phyloP scores from a whole-genome alignment of 1,284 basidiomycete genomes.

The Cystobasidium slooffiae region DNA sequence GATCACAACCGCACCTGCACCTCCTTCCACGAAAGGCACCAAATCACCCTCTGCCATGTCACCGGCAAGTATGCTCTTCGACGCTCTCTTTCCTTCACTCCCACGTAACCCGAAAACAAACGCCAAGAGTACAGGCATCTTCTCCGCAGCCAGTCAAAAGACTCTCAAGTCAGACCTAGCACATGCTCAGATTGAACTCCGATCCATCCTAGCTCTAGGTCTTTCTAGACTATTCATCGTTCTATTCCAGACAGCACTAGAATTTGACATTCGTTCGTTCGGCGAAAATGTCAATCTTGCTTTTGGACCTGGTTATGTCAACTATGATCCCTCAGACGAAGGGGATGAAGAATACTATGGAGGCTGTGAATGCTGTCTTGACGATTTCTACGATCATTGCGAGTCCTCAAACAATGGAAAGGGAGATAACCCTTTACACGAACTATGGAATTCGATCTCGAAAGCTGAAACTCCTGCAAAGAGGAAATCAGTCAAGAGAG shows the following conservation, averaged over 20 bases:
- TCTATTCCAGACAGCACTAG: constrained; percentile 41
- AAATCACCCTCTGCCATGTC: constrained; percentile 22
- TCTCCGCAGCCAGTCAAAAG: constrained; percentile 8
- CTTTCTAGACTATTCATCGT: constrained; percentile 42
- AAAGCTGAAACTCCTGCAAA: constrained; percentile 9
- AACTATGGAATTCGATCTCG: constrained; percentile 34
- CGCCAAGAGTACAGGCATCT: not conserved
- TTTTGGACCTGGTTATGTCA: constrained; percentile 32
- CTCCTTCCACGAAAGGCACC: not conserved
- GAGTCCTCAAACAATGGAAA: constrained; percentile 2
- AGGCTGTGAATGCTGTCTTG: constrained; percentile 43
- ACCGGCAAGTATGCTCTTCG: constrained; percentile 39
- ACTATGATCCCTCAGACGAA: constrained; percentile 17
- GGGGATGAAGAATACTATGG: constrained; percentile 40
- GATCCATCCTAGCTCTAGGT: constrained; percentile 36
- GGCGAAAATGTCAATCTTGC: constrained; percentile 42
- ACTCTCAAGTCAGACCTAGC: constrained; percentile 14
- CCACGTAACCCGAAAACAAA: not conserved
- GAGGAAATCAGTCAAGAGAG: constrained; percentile 33
- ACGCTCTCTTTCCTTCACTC: constrained; percentile 35
- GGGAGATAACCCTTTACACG: constrained; percentile 33
- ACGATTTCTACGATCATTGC: constrained; percentile 30
- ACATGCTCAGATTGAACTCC: constrained; percentile 29
- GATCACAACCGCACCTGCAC: constrained; percentile 27
- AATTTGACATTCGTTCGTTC: constrained; percentile 43